Conservation (phyloP, 192 early-diverging fungal species). For the Lobosporangium transversale region DNA sequence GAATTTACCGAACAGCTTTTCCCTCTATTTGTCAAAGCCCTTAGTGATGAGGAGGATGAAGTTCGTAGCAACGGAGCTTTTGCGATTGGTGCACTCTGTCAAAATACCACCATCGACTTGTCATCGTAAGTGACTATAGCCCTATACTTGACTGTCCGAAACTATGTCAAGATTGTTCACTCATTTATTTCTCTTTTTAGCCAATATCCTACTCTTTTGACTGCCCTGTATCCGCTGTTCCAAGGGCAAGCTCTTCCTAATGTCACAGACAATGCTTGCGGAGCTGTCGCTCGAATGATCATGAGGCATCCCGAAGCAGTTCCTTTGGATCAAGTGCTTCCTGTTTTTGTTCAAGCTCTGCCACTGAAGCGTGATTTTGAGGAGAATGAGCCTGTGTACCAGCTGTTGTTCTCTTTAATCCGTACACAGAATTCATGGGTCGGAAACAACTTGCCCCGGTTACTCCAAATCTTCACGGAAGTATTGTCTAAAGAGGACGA, state of each 20-base stretch:
- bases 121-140: slow-evolving; percentile 56
- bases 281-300: slow-evolving; percentile 82
- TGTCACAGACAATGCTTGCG: slow-evolving; percentile 80
- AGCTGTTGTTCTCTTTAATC: slow-evolving; percentile 74
- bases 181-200: slow-evolving; percentile 16
- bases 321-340: slow-evolving; percentile 75
- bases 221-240: slow-evolving; percentile 73
- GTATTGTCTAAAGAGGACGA: slow-evolving; percentile 69
- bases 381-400: slow-evolving; percentile 82
- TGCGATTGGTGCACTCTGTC: slow-evolving; percentile 78
- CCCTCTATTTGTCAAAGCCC: slow-evolving; percentile 73
- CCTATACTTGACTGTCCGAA: too few relatives aligned
- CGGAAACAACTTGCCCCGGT: slow-evolving; percentile 58
- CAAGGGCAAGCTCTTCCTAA: slow-evolving; percentile 60
- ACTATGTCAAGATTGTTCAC: neutral
- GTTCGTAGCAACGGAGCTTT: slow-evolving; percentile 90
- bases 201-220: slow-evolving; percentile 71
- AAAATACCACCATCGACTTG: slow-evolving; percentile 73
- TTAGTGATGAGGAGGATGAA: slow-evolving; percentile 81
- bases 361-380: slow-evolving; percentile 80
- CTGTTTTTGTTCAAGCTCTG: slow-evolving; percentile 71
- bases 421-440: slow-evolving; percentile 63
- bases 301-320: slow-evolving; percentile 73
- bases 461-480: slow-evolving; percentile 66
- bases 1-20: slow-evolving; percentile 73